These are phyloP conservation scores for Tolypocladium endophyticum DNA, from an alignment of 2,329 filamentous ascomycete genomes.

Conservation along the genomic window DNA sequence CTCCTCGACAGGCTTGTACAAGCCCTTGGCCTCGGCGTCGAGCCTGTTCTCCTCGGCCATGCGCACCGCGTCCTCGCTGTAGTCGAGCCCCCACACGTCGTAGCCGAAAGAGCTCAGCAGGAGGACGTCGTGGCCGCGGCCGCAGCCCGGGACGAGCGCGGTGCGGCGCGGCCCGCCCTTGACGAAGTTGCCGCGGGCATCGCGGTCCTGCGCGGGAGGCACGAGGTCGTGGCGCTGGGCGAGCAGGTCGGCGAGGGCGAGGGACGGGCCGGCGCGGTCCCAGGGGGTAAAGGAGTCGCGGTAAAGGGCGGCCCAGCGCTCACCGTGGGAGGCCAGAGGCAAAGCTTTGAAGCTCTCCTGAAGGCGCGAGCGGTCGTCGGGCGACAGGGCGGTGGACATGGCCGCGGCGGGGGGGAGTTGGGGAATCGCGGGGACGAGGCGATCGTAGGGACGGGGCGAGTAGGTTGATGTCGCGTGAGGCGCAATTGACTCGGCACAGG, in stretches of 20 bases:
- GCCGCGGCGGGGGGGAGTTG: not conserved
- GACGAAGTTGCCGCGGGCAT: constrained; percentile 16
- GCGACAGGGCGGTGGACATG: constrained; percentile 9
- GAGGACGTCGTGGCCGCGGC: constrained; percentile 70
- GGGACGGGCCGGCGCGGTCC: constrained; percentile 43
- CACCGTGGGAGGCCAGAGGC: constrained; percentile 22
- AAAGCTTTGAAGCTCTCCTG: constrained; percentile 22
- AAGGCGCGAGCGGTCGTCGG: constrained; percentile 14
- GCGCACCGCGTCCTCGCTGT: constrained; percentile 36
- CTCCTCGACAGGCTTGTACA: constrained; percentile 30
- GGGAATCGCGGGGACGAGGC: not conserved
- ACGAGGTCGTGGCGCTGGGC: constrained; percentile 33
- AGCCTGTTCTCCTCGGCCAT: constrained; percentile 34
- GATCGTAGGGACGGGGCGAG: not conserved
- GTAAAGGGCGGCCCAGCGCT: constrained; percentile 39
- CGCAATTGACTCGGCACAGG: not conserved
- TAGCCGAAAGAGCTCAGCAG: constrained; percentile 66
- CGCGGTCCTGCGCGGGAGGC: constrained; percentile 20
- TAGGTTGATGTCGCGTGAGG: not conserved
- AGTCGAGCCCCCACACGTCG: constrained; percentile 66
- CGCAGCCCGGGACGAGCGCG: constrained; percentile 73
- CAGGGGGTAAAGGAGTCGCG: constrained; percentile 36
- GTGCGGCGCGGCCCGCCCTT: constrained; percentile 15
- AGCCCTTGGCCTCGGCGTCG: constrained; percentile 25
- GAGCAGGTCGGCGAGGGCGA: constrained; percentile 44